Evolutionary conservation across 1,284 basidiomycete genomes (phyloP).

Genomic region (Rhodotorula sp.): DNA sequence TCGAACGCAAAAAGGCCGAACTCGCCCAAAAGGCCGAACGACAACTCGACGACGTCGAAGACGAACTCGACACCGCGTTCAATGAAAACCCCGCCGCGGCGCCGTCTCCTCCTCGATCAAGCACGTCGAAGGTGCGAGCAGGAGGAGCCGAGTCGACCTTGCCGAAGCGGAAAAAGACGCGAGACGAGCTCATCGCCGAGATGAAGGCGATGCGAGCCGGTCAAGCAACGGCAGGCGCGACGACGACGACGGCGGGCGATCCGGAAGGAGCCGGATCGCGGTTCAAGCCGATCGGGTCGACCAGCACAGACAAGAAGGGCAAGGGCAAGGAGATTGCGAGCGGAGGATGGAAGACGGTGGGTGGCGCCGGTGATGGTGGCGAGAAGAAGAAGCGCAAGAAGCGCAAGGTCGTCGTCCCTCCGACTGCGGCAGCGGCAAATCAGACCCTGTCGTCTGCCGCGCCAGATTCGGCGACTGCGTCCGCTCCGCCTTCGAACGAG

Average conservation of each 20-base stretch:
- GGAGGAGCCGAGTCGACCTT: not conserved
- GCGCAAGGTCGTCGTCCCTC: slow-evolving; percentile 40
- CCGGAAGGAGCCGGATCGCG: slow-evolving; percentile 18
- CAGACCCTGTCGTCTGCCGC: not conserved
- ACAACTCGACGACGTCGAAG: slow-evolving; percentile 27
- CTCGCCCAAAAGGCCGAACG: slow-evolving; percentile 17
- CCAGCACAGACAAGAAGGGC: slow-evolving; percentile 18
- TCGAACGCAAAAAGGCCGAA: slow-evolving; percentile 45
- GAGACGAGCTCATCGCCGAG: slow-evolving; percentile 39
- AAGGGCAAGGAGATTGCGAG: slow-evolving; percentile 23
- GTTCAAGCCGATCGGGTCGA: slow-evolving; percentile 45
- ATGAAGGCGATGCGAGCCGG: slow-evolving; percentile 34
- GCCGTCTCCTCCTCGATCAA: not conserved
- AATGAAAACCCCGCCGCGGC: not conserved
- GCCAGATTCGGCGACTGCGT: not conserved
- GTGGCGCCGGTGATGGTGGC: slow-evolving; percentile 6
- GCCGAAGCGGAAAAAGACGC: slow-evolving; percentile 16
- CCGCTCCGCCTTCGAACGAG: not conserved
- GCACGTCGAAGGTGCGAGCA: not conserved
- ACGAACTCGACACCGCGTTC: slow-evolving; percentile 23
- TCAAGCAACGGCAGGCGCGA: not conserved
- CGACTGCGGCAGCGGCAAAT: slow-evolving; percentile 40
- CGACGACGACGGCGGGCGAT: too few species aligned
- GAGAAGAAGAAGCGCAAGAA: slow-evolving; percentile 44
- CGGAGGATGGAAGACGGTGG: slow-evolving; percentile 28